Evolutionary conservation across 345 rosid genomes (phyloP), one percentile per base, ranked within the genome.

Genomic region (Cardamine occulta): DNA sequence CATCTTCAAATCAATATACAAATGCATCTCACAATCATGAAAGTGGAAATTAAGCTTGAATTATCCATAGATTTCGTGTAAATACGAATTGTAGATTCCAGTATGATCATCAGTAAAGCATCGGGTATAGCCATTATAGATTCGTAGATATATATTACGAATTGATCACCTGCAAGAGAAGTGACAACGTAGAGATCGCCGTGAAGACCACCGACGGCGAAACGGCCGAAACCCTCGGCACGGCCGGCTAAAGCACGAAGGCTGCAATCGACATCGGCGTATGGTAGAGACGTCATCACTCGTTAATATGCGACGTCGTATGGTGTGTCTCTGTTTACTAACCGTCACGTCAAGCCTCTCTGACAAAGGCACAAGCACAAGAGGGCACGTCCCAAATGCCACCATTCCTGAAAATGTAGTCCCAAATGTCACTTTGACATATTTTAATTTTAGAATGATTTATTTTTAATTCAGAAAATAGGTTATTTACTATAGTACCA

Each of bases 221-320:
- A 76, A 15, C 83, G 88, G 18, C 93, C 97, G 63, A 91, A 93
- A 1, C 96, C 98, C 79, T 93, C 91, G 24, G 96, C 97, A 29
- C 83, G 80, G 45, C 89, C 89, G 65, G 90, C 87, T 42, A 93
- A 74, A 23, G 84, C 83, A 28, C 93, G 68, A 59, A 87, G 80
- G 83, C 56, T 76, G 74, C 69, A 72, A 69, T 93, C 96, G 32
- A 74, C 87, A 40, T 89, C 86, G 44, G 89, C 73, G 72, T 91
- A 91, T 21, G 96, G 90, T 21, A 89, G 76, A 14, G 84, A 59
- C 3, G 82, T 73, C 93, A 85, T 85, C 39, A 49, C 40, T 71
- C 29, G 45, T 63, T 26, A 26, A 18, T 63, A 44, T 44, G 40
- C 80, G 74, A 11, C 74, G 65, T 47, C 59, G 78, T 73, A 29